phyloP scores from a whole-genome alignment of 805 yeast species.

The Saccharomycopsis sp. region DNA sequence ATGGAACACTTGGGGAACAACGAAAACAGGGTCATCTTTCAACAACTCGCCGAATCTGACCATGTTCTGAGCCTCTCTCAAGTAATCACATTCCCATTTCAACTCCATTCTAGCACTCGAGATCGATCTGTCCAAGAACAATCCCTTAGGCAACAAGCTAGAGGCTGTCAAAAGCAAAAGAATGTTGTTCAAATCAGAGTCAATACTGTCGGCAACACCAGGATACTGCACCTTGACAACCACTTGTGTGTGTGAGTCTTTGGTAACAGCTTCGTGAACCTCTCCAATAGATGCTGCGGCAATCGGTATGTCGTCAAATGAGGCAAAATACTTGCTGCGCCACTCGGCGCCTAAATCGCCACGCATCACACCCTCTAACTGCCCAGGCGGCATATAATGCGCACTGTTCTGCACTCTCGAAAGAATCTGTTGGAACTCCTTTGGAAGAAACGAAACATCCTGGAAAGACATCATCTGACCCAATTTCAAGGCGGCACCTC shows the following conservation, averaged over 20 bases:
- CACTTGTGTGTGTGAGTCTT: slow-evolving; percentile 55
- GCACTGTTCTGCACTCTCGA: slow-evolving; percentile 89
- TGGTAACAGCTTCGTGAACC: slow-evolving; percentile 78
- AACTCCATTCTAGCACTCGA: slow-evolving; percentile 90
- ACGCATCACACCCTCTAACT: slow-evolving; percentile 68
- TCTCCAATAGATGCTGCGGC: slow-evolving; percentile 99
- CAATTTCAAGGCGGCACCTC: slow-evolving; percentile 97
- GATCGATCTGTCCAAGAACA: slow-evolving; percentile 84
- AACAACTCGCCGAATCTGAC: slow-evolving; percentile 60
- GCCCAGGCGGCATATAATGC: slow-evolving; percentile 93
- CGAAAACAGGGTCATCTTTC: slow-evolving; percentile 54
- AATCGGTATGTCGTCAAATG: slow-evolving; percentile 81
- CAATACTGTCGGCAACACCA: slow-evolving; percentile 90
- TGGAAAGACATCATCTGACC: slow-evolving; percentile 98
- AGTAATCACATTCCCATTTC: slow-evolving; percentile 96
- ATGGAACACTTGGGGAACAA: slow-evolving; percentile 75
- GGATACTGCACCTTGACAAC: slow-evolving; percentile 97
- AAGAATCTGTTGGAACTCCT: slow-evolving; percentile 74
- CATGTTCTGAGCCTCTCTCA: slow-evolving; percentile 78
- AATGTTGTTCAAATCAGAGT: slow-evolving; percentile 85
- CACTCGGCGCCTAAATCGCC: slow-evolving; percentile 74
- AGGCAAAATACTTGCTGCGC: slow-evolving; percentile 58
- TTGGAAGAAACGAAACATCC: slow-evolving; percentile 78
- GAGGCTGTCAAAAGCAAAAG: slow-evolving; percentile 81
- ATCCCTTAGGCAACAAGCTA: slow-evolving; percentile 79